Evolutionary conservation across 2,329 filamentous ascomycete species (phyloP), one percentile per base, ranked within the genome.

Genomic region (Fusarium anguioides): DNA sequence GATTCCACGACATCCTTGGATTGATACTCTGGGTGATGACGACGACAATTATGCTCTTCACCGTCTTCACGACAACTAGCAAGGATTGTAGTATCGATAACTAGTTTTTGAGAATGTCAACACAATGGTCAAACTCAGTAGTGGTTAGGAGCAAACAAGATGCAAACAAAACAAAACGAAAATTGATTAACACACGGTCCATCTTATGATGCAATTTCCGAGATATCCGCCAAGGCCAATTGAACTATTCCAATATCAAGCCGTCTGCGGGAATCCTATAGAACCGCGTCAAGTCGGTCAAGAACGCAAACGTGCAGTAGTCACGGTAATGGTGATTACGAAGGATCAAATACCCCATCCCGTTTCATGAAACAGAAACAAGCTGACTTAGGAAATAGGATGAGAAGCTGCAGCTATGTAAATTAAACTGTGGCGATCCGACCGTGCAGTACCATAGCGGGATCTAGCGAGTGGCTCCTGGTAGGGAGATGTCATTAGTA

Each of bases 341-440:
- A 35, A 60, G 63, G 63, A 55, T 67, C 31, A 49, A 33, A 21
- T 24, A 29, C 17, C 41, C 50, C 42, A 39, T 60, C 50, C 46
- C 23, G 60, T 65, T 68, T 68, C 64, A 68, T 62, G 64, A 68
- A 51, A 51, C 60, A 68, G 60, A 66, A 53, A 61, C 64, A 58
- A 59, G 65, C 60, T 48, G 46, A 48, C 40, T 44, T 36, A 46
- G 50, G 23, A 39, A 53, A 66, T 35, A 62, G 40, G 51, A 63
- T 18, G 46, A 36, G 29, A 50, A 52, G 31, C 44, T 63, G 44
- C 44, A 45, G 44, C 47, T 37, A n/a, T 24, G 37, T 39, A 33
- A 45, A 41, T 49, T 57, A 58, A 61, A 33, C 31, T 21, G 64
- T 21, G 46, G 39, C 37, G 47, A 66, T 41, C 46, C 46, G 39